phyloP scores from a whole-genome alignment of 2,329 filamentous ascomycete species.

The Saccharata proteae region DNA sequence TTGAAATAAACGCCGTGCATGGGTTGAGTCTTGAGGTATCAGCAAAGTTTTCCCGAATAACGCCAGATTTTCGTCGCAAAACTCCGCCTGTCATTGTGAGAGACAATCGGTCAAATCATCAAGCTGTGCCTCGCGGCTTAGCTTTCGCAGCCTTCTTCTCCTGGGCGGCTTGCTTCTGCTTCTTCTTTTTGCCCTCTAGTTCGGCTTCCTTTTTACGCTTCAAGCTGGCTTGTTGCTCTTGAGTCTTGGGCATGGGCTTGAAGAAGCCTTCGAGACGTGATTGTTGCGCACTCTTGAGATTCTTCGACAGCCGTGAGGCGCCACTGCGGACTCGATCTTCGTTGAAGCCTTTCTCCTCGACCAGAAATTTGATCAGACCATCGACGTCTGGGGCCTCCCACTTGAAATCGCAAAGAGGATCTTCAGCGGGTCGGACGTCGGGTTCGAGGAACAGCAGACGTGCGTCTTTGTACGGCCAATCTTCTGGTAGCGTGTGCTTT shows the following conservation, averaged over 20 bases:
- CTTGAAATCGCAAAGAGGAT: conserved; percentile 88
- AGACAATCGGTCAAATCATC: too few relatives aligned
- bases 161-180: conserved; percentile 86
- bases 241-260: conserved; percentile 80
- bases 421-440: conserved; percentile 71
- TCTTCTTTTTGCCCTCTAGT: conserved; percentile 87
- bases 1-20: too few relatives aligned
- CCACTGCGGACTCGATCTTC: conserved; percentile 82
- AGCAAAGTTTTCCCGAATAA: too few relatives aligned
- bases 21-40: too few relatives aligned
- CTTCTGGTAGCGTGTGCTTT: conserved; percentile 80
- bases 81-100: too few relatives aligned
- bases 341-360: conserved; percentile 90
- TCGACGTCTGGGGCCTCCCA: conserved; percentile 92
- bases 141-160: conserved; percentile 85
- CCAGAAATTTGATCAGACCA: conserved; percentile 78
- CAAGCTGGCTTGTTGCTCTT: conserved; percentile 67
- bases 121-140: conserved; percentile 60
- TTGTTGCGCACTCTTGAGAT: conserved; percentile 82
- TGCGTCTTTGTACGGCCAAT: conserved; percentile 91
- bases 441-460: conserved; percentile 85
- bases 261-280: conserved; percentile 92
- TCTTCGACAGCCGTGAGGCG: conserved; percentile 73
- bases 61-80: too few relatives aligned
- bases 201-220: conserved; percentile 95